Base-by-base conservation (phyloP, 208 protist species). In the Acanthamoeba castellanii region DNA sequence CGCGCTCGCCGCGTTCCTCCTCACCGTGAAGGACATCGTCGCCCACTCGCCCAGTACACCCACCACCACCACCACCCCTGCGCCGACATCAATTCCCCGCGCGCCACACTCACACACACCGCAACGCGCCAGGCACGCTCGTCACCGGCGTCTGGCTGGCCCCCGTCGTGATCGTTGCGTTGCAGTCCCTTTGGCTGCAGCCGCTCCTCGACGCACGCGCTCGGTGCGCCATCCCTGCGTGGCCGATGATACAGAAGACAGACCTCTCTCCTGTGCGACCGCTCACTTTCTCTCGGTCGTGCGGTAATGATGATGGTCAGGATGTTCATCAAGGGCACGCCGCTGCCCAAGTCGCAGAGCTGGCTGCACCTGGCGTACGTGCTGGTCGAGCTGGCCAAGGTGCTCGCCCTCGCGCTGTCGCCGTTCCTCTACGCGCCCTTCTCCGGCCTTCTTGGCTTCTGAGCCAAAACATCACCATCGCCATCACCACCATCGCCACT, bases 171-270 rank as follows among this genome's bases (percentile, higher is more conserved):
- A 85, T 85, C 45, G 34, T 85, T 55, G 45, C 76, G 16, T 25
- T 85, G 7, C 76, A 85, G 76, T 22, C 45, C 76, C 45, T 85
- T 1, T 57, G 45, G 76, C 45, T 85, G 76, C 76, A 85, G 76
- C 76, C 76, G 18, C 32, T 55, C n/a, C 76, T 85, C 27, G 76
- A 85, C 76, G 30, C 9, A 2, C 32, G 76, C 5, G 76, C 76
- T 55, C 32, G 32, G 42, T 57, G 25, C 42, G 42, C 45, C 30
- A 7, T 22, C 8, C 6, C 30, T 11, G 22, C 22, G 64, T 25
- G 5, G 64, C 27, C 16, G 64, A 34, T 70, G 64, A 70, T 9
- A 6, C 37, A n/a, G n/a, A n/a, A n/a, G n/a, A n/a, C n/a, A n/a
- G n/a, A n/a, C n/a, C n/a, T n/a, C n/a, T n/a, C n/a, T n/a, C n/a